Conservation (phyloP, 441 rosid genomes). For the Populus tomentosa region DNA sequence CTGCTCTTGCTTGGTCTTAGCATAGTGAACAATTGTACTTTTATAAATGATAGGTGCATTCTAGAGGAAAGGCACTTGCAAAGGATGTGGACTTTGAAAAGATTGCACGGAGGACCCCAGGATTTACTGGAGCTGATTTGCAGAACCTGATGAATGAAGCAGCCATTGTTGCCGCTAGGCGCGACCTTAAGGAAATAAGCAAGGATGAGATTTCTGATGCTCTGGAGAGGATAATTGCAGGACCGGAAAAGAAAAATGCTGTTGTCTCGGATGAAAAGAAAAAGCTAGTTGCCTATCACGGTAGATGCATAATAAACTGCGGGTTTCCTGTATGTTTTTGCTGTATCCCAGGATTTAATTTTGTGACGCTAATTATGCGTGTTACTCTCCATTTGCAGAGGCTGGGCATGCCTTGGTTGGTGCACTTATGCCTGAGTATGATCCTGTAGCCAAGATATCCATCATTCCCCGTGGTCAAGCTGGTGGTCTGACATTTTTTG, state of each 20-base stretch:
- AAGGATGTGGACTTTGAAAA: constrained; percentile 88
- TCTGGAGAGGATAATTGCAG: constrained; percentile 92
- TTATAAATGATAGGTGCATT: constrained; percentile 59
- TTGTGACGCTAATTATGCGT: constrained; percentile 10
- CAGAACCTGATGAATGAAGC: constrained; percentile 98
- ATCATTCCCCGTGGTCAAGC: constrained; percentile 98
- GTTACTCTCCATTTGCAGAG: constrained; percentile 44
- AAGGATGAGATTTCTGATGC: constrained; percentile 96
- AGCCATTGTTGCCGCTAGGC: constrained; percentile 91
- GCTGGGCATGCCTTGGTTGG: constrained; percentile 97
- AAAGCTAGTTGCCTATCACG: constrained; percentile 86
- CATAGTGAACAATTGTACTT: neutral
- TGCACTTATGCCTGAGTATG: constrained; percentile 92
- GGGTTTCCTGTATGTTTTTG: neutral
- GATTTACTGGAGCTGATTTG: constrained; percentile 92
- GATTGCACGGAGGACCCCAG: constrained; percentile 86
- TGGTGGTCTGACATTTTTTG: constrained; percentile 90
- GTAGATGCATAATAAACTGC: constrained; percentile 23
- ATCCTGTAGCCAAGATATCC: constrained; percentile 92
- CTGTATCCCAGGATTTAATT: neutral
- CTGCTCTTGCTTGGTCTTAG: neutral
- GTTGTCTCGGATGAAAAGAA: constrained; percentile 92
- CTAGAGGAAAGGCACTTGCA: constrained; percentile 84
- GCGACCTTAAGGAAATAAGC: constrained; percentile 93
- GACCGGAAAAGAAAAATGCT: constrained; percentile 94